Evolutionary conservation across 441 rosid genomes (phyloP).

Genomic region (Metrosideros polymorpha): DNA sequence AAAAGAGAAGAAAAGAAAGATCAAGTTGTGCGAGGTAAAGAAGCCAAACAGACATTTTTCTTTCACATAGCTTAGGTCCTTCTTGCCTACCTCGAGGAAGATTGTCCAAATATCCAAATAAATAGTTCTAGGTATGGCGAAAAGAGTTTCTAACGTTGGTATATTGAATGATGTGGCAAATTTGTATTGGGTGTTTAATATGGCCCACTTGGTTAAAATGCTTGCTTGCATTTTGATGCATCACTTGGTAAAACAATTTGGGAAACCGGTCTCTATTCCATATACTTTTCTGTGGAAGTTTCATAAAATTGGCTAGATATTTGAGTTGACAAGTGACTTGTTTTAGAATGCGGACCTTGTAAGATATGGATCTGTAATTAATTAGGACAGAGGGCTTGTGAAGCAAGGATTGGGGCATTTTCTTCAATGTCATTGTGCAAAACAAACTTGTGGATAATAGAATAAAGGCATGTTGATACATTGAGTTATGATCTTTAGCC

Average conservation of each 20-base stretch:
- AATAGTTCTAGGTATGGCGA: not conserved
- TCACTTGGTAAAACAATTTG: not conserved
- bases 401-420: not conserved
- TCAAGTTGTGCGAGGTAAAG: not conserved
- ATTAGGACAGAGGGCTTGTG: not conserved
- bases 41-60: not conserved
- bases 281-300: not conserved
- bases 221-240: not conserved
- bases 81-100: not conserved
- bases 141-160: not conserved
- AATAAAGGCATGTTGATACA: not conserved
- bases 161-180: not conserved
- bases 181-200: not conserved
- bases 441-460: not conserved
- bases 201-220: not conserved
- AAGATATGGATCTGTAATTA: not conserved
- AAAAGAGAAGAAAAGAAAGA: not conserved
- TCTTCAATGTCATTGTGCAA: not conserved
- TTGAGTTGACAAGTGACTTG: not conserved
- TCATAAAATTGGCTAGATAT: not conserved
- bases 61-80: not conserved
- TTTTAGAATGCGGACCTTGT: not conserved
- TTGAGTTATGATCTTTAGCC: not conserved
- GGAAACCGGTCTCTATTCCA: not conserved
- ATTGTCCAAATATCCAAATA: not conserved